A percentile compares a stretch with the other conserved stretches of the same genome.
phyloP scores from a whole-genome alignment of 148 eudicot species.

The Fagopyrum tataricum region DNA sequence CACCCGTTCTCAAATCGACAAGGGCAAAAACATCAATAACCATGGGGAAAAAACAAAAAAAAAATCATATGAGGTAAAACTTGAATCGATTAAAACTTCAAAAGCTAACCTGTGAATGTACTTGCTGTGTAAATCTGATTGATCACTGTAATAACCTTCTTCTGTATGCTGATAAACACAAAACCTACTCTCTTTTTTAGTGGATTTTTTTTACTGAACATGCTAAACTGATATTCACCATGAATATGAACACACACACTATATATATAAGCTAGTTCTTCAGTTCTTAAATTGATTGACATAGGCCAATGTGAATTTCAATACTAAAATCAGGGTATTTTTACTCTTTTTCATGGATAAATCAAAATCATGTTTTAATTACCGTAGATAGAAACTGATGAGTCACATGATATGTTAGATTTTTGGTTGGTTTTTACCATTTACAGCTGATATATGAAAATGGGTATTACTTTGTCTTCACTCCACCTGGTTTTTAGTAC shows the following conservation, averaged over 20 bases:
- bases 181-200: neutral
- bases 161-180: neutral
- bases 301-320: neutral
- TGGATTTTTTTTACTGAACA: neutral
- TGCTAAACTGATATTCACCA: neutral
- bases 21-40: neutral
- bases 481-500: slow-evolving; percentile 11
- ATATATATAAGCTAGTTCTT: neutral
- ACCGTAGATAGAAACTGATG: neutral
- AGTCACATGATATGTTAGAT: slow-evolving; percentile 1
- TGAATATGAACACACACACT: neutral
- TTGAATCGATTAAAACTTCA: neutral
- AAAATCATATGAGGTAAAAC: neutral
- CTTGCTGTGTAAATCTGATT: neutral
- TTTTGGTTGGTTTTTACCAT: slow-evolving; percentile 1
- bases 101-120: neutral
- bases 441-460: neutral
- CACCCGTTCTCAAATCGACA: neutral
- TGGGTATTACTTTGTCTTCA: neutral
- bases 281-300: neutral
- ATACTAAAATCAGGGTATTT: neutral
- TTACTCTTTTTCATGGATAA: neutral
- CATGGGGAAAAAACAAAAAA: neutral
- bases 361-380: neutral
- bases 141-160: neutral